Conservation (phyloP, 768 basidiomycete genomes). For the Termitomyces bulborhizus region DNA sequence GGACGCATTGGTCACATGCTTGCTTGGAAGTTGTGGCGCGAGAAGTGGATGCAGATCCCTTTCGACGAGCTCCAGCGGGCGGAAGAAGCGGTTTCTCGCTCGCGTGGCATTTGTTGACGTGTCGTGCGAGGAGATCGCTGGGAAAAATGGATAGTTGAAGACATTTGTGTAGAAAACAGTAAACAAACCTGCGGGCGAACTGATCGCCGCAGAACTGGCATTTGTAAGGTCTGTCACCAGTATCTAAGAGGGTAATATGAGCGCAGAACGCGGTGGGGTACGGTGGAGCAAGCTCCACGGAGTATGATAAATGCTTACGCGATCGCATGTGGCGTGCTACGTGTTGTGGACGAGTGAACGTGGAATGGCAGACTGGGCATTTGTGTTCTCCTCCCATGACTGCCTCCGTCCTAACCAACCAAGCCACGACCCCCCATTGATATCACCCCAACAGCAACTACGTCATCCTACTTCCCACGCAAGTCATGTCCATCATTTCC, state of each 20-base stretch:
- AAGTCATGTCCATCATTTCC: too few relatives aligned
- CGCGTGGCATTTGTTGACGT: slow-evolving; percentile 85
- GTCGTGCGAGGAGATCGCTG: slow-evolving; percentile 81
- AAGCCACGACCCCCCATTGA: too few relatives aligned
- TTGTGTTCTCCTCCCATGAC: slow-evolving; percentile 78
- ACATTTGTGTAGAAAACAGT: background rate
- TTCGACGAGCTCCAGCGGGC: slow-evolving; percentile 43
- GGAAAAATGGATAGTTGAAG: background rate
- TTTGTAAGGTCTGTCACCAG: slow-evolving; percentile 86
- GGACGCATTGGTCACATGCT: slow-evolving; percentile 84
- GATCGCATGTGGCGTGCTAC: slow-evolving; percentile 89
- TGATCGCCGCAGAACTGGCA: slow-evolving; percentile 87
- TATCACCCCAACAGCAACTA: too few relatives aligned
- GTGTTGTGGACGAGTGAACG: slow-evolving; percentile 86
- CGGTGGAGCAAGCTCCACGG: too few relatives aligned
- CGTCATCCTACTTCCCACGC: too few relatives aligned
- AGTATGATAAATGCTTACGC: too few relatives aligned
- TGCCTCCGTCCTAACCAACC: too few relatives aligned
- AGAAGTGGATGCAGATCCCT: slow-evolving; percentile 60
- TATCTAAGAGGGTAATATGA: slow-evolving; percentile 40
- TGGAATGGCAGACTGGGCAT: slow-evolving; percentile 82
- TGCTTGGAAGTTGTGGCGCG: too few relatives aligned
- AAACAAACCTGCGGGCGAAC: slow-evolving; percentile 69
- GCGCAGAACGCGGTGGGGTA: too few relatives aligned
- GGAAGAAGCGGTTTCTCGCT: slow-evolving; percentile 53